Conservation (phyloP, 1,284 basidiomycete species). For the Schizophyllum commune region DNA sequence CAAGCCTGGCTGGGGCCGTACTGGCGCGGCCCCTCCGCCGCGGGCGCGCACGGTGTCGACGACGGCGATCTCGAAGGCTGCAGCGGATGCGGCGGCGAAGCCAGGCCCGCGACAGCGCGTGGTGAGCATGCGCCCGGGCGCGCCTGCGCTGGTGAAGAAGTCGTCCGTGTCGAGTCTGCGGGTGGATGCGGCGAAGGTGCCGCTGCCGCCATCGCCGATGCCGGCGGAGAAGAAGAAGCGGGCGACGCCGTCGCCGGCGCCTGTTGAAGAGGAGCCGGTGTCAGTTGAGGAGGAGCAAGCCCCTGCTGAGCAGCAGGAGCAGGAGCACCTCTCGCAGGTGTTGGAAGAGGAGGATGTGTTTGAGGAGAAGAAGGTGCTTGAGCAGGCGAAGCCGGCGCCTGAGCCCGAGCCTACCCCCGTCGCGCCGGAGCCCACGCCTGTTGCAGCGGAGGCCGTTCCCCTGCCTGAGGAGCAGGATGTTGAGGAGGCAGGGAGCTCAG, state of each 20-base stretch:
- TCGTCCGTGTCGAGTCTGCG: conserved; percentile 8
- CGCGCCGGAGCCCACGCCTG: too few species aligned
- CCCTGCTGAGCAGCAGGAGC: background rate
- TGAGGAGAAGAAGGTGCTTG: background rate
- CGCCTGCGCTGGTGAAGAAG: conserved; percentile 1
- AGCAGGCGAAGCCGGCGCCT: background rate
- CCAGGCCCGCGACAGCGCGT: background rate
- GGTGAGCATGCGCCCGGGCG: conserved; percentile 1
- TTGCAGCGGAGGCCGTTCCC: background rate
- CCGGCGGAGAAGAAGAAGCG: conserved; percentile 8
- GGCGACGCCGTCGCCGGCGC: conserved; percentile 2
- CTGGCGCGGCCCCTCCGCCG: background rate
- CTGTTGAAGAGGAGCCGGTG: conserved; percentile 5
- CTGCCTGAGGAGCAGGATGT: background rate
- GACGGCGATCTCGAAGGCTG: background rate
- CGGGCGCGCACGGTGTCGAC: background rate
- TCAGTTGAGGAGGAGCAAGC: conserved; percentile 5
- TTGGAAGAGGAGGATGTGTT: background rate
- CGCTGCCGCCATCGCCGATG: conserved; percentile 20
- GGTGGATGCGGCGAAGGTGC: conserved; percentile 15
- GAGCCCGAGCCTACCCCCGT: background rate
- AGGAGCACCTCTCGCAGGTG: background rate
- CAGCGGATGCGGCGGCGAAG: background rate
- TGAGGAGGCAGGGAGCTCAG: background rate
- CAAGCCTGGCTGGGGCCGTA: background rate